These are phyloP conservation scores for Umbelopsis vinacea DNA, from an alignment of 192 early-diverging fungal species.

Conservation along the genomic window DNA sequence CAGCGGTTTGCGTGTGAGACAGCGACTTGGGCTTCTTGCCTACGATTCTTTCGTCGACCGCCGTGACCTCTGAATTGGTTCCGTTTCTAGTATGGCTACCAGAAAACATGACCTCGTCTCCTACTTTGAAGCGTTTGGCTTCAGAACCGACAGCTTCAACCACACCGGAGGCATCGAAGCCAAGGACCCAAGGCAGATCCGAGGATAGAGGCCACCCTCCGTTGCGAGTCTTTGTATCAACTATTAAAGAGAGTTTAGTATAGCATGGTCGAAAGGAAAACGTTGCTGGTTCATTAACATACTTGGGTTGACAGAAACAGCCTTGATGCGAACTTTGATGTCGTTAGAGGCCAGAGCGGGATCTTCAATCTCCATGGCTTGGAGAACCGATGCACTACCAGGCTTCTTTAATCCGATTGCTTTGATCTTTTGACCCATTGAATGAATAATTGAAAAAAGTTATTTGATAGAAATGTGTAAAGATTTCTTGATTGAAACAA, in stretches of 20 bases:
- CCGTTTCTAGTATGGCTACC: background rate
- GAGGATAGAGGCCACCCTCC: background rate
- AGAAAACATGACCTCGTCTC: slow-evolving; percentile 1
- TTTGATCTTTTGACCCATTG: slow-evolving; percentile 18
- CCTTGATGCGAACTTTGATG: slow-evolving; percentile 2
- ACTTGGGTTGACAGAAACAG: slow-evolving; percentile 10
- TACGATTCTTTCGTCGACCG: slow-evolving; percentile 13
- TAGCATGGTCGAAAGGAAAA: background rate
- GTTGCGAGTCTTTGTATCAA: background rate
- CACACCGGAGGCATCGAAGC: slow-evolving; percentile 1
- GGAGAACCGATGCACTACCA: background rate
- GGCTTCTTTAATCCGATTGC: background rate
- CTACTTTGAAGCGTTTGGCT: slow-evolving; percentile 4
- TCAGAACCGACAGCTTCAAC: slow-evolving; percentile 6
- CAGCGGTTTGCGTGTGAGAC: background rate
- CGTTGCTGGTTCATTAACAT: background rate
- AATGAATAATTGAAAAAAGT: background rate
- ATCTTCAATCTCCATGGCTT: slow-evolving; percentile 27
- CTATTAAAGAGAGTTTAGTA: background rate
- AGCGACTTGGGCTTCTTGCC: slow-evolving; percentile 18
- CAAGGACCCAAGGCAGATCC: slow-evolving; percentile 1
- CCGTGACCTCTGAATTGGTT: background rate
- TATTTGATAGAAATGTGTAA: no score
- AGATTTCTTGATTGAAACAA: no score
- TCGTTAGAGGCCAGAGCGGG: background rate